These are phyloP conservation scores for Dendrobium catenatum DNA, from an alignment of 106 monocot genomes.

Conservation along the genomic window DNA sequence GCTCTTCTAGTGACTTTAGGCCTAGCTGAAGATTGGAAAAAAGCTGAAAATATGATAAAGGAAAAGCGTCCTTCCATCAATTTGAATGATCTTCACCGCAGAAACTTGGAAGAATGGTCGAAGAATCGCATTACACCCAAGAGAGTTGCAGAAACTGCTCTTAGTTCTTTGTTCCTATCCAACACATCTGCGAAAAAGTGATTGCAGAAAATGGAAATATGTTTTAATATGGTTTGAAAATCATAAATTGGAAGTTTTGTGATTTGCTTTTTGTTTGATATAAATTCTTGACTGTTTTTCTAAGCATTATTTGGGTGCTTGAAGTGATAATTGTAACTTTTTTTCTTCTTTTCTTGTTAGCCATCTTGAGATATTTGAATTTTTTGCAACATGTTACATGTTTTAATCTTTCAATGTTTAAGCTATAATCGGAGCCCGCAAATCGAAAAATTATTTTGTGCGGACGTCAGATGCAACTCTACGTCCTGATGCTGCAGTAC, in stretches of 20 bases:
- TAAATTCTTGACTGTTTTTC: neutral
- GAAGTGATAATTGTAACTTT: too few relatives aligned
- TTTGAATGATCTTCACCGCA: conserved; percentile 79
- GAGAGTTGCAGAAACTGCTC: conserved; percentile 17
- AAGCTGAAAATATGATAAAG: conserved; percentile 68
- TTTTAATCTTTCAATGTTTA: too few relatives aligned
- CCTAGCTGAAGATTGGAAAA: conserved; percentile 84
- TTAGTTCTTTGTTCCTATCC: conserved; percentile 38
- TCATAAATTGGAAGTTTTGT: neutral
- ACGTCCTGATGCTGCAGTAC: too few relatives aligned
- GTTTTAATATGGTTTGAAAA: neutral
- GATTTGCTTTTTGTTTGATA: neutral
- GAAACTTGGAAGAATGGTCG: conserved; percentile 85
- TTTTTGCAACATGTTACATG: too few relatives aligned
- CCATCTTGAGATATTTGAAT: too few relatives aligned
- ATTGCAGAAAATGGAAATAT: neutral
- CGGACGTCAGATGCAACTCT: too few relatives aligned
- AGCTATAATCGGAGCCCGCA: too few relatives aligned
- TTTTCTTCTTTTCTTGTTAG: too few relatives aligned
- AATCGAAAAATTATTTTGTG: too few relatives aligned
- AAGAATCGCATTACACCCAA: conserved; percentile 44
- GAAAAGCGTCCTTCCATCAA: conserved; percentile 70
- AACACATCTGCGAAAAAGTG: conserved; percentile 16
- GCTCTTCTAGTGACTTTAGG: conserved; percentile 73
- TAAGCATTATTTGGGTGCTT: too few relatives aligned